A percentile compares a stretch with the other conserved stretches of the same genome.
phyloP scores from a whole-genome alignment of 129 eudicot genomes.

The Flaveria bidentis region DNA sequence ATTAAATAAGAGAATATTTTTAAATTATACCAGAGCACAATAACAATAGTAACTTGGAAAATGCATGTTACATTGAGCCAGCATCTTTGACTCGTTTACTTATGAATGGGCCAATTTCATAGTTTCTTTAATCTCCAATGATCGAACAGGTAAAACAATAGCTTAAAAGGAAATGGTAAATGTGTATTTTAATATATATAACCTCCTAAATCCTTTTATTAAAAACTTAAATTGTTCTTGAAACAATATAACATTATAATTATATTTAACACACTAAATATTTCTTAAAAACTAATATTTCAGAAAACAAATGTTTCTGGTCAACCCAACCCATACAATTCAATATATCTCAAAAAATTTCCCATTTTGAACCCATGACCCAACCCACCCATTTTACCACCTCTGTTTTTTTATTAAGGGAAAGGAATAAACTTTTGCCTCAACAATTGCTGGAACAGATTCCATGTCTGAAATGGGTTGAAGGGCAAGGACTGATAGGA shows the following conservation, averaged over 20 bases:
- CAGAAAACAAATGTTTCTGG: neutral
- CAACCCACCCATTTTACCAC: constrained; percentile 4
- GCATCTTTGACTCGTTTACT: neutral
- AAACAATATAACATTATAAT: neutral
- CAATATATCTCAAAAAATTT: neutral
- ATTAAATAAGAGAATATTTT: constrained; percentile 9
- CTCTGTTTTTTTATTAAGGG: neutral
- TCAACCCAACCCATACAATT: neutral
- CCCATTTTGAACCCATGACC: neutral
- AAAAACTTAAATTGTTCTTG: neutral
- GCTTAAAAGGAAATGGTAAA: neutral
- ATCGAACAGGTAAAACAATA: neutral
- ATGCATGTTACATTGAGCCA: neutral
- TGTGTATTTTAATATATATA: neutral
- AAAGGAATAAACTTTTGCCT: constrained; percentile 48
- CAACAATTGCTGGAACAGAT: constrained; percentile 85
- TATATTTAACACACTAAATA: neutral
- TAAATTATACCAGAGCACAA: neutral
- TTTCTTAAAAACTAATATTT: neutral
- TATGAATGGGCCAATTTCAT: neutral
- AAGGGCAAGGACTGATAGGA: constrained; percentile 94
- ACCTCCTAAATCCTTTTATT: neutral
- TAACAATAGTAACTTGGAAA: neutral
- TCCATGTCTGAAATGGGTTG: constrained; percentile 81
- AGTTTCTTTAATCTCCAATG: neutral